Conservation (phyloP, 73 alveolate species). For the Blepharisma japonicum region DNA sequence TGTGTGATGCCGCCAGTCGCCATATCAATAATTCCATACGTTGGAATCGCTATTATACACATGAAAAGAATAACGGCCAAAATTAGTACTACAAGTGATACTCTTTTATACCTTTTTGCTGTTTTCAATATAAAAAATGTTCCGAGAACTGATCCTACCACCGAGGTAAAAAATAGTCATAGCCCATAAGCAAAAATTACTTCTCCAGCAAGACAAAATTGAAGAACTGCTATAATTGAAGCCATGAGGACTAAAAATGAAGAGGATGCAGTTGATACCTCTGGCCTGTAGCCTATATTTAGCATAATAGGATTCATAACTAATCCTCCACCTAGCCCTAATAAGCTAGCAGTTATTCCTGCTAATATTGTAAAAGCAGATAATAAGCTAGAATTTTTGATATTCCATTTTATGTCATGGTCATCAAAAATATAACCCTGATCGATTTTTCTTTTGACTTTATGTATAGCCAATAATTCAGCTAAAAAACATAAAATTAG, state of each 20-base stretch:
- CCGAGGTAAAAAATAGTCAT: neutral
- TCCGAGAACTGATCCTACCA: neutral
- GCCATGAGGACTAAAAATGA: slow-evolving; percentile 71
- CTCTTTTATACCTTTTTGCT: slow-evolving; percentile 13
- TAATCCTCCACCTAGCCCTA: slow-evolving; percentile 87
- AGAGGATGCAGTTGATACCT: slow-evolving; percentile 77
- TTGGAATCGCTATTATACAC: slow-evolving; percentile 2
- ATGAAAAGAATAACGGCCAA: neutral
- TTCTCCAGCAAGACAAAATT: slow-evolving; percentile 24
- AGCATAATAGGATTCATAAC: slow-evolving; percentile 76
- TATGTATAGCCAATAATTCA: neutral
- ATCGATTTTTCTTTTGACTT: neutral
- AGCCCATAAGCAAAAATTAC: slow-evolving; percentile 1
- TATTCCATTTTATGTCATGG: neutral
- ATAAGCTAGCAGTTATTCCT: slow-evolving; percentile 67
- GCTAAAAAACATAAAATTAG: neutral
- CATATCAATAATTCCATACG: neutral
- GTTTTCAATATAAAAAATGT: neutral
- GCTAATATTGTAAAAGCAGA: neutral
- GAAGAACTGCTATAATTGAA: slow-evolving; percentile 40
- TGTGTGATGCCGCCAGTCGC: no score
- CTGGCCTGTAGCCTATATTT: slow-evolving; percentile 68
- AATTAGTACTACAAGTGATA: neutral
- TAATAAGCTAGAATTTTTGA: neutral
- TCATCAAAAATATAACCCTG: slow-evolving; percentile 16